Conservation (phyloP, 768 basidiomycete species). For the Boletus insuetus region DNA sequence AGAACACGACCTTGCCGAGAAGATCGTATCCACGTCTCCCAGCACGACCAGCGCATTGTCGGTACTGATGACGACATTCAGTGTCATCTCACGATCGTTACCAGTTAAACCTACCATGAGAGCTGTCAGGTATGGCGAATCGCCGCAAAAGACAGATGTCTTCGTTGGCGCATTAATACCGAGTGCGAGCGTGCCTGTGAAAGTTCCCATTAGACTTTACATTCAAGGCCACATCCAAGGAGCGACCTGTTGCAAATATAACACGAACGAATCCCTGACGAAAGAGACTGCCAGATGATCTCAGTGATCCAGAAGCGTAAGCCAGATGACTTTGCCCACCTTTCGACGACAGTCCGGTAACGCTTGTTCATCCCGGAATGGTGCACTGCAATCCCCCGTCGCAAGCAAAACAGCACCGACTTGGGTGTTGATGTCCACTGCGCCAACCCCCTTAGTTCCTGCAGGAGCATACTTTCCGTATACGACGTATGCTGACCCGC, state of each 20-base stretch:
- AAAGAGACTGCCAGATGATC: slow-evolving; percentile 37
- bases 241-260: slow-evolving; percentile 60
- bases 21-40: slow-evolving; percentile 71
- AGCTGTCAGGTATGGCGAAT: slow-evolving; percentile 59
- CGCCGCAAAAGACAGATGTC: slow-evolving; percentile 61
- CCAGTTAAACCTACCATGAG: slow-evolving; percentile 45
- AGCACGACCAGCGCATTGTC: slow-evolving; percentile 72
- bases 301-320: neutral
- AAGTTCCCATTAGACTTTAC: neutral
- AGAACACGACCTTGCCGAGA: slow-evolving; percentile 70
- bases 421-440: slow-evolving; percentile 31
- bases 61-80: slow-evolving; percentile 43
- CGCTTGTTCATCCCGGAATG: slow-evolving; percentile 67
- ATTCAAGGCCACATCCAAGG: neutral
- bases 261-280: slow-evolving; percentile 61
- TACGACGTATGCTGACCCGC: slow-evolving; percentile 43
- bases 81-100: neutral
- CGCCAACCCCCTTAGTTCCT: slow-evolving; percentile 42
- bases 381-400: slow-evolving; percentile 65
- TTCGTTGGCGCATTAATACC: slow-evolving; percentile 76
- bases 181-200: slow-evolving; percentile 61
- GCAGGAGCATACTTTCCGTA: slow-evolving; percentile 45
- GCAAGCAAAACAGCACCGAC: slow-evolving; percentile 50
- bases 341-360: slow-evolving; percentile 58
- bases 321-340: slow-evolving; percentile 30